Percentiles rank a stretch among this genome's conserved stretches.
Conservation (phyloP, 331 rosid genomes). For the Quercus lobata region DNA sequence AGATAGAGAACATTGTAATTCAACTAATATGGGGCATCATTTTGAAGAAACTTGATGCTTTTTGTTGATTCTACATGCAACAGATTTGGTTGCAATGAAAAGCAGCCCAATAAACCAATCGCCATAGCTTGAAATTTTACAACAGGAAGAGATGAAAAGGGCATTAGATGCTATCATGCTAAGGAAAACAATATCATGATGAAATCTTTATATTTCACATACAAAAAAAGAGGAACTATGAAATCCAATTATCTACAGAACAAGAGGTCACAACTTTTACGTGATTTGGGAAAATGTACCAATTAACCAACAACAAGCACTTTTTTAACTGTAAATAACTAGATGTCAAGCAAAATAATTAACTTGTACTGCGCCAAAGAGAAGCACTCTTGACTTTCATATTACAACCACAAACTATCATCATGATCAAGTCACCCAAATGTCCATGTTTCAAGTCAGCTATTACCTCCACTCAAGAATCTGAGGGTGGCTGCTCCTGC, state of each 20-base stretch:
- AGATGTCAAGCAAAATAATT: conserved; percentile 6
- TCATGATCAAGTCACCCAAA: background rate
- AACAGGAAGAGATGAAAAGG: background rate
- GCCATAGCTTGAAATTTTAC: background rate
- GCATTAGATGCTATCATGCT: background rate
- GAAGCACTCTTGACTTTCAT: background rate
- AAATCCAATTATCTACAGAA: background rate
- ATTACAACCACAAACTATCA: conserved; percentile 11
- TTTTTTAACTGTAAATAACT: background rate
- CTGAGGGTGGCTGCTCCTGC: conserved; percentile 28
- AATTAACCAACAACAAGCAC: background rate
- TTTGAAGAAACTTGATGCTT: background rate
- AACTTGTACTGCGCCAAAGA: conserved; percentile 9
- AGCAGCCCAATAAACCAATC: background rate
- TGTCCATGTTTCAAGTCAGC: conserved; percentile 4
- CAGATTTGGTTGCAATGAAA: background rate
- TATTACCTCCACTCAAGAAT: conserved; percentile 32
- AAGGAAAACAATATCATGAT: background rate
- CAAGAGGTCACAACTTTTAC: background rate
- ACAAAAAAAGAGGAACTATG: background rate
- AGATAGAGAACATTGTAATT: too few relatives aligned
- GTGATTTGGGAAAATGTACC: background rate
- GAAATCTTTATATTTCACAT: background rate
- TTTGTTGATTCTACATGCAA: background rate
- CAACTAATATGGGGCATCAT: background rate